Evolutionary conservation across 768 basidiomycete genomes (phyloP).

Genomic region (Macrocybe gigantea): DNA sequence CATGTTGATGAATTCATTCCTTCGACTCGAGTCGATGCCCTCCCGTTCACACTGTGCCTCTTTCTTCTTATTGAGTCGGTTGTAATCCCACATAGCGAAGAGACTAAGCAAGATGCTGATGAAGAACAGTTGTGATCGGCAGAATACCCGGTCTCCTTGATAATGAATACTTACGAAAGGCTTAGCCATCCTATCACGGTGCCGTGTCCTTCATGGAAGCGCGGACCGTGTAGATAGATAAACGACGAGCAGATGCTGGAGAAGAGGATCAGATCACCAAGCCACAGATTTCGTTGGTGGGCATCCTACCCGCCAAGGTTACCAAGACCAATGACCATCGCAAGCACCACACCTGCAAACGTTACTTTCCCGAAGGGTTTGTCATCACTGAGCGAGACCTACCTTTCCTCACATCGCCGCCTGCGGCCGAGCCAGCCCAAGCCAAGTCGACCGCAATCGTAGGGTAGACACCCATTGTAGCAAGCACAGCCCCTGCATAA

Average conservation of each 20-base stretch:
- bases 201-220: slow-evolving; percentile 33
- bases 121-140: not conserved
- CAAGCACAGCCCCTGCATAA: slow-evolving; percentile 44
- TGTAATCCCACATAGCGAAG: slow-evolving; percentile 46
- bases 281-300: not conserved
- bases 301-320: slow-evolving; percentile 41
- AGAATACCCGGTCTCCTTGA: not conserved
- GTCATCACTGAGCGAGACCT: slow-evolving; percentile 1
- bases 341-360: slow-evolving; percentile 32
- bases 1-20: slow-evolving; percentile 38
- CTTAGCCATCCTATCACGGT: slow-evolving; percentile 23
- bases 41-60: slow-evolving; percentile 35
- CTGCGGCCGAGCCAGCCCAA: slow-evolving; percentile 51
- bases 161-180: slow-evolving; percentile 21
- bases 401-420: slow-evolving; percentile 49
- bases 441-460: slow-evolving; percentile 41
- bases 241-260: slow-evolving; percentile 36
- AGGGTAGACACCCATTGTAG: slow-evolving; percentile 48
- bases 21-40: slow-evolving; percentile 33
- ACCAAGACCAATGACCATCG: slow-evolving; percentile 47
- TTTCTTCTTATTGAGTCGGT: slow-evolving; percentile 42
- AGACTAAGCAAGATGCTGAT: slow-evolving; percentile 27
- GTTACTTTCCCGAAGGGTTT: not conserved
- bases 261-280: not conserved
- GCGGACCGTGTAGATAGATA: slow-evolving; percentile 30